Base-by-base conservation (phyloP, 2,329 filamentous ascomycete species). In the Lachnellula cervina region DNA sequence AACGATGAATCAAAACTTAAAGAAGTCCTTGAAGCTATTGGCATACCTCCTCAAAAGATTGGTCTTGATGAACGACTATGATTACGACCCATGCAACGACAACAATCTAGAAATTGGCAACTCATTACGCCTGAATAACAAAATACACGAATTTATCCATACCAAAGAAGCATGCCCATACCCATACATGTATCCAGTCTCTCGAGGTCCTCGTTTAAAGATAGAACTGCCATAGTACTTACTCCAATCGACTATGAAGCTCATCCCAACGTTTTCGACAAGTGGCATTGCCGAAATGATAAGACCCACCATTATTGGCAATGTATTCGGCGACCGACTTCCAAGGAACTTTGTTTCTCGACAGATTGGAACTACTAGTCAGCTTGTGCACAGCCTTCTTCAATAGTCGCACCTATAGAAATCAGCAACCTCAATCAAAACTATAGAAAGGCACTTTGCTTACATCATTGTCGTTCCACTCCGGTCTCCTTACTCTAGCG, bases 391-490 rank as follows among this genome's bases (percentile, higher is more conserved):
- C 76, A 0, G 75, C 79, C 51, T 69, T 69, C 50, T 68, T 71
- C 1, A 82, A 70, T 1, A 82, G 70, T 3, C 68, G 63, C 52
- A 79, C 67, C 79, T 81, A 42, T 11, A 37, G 25, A 19, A 37
- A 40, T 56, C 21, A 58, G 55, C 52, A 17, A 28, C 19, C 3
- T 6, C 16, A 3, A n/a, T n/a, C n/a, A n/a, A n/a, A 4, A 19
- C 13, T 3, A 44, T 43, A 9, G n/a, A 21, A 44, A 17, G 3
- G 21, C 25, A 50, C 35, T 32, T 28, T 14, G 77, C 86, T 78
- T 71, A 89, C 87, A 72, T 91, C 87, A 1, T 73, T 70, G 0
- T 75, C 72, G 0, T 69, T 75, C 87, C 87, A 91, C 55, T 78
- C 71, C 0, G 88, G 87, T 69, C 81, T 84, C 7, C 88, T 76